A percentile compares a stretch with the other conserved stretches of the same genome.
Evolutionary conservation across 176 grass and related monocot genomes (phyloP).

Genomic region (Oryza australiensis): DNA sequence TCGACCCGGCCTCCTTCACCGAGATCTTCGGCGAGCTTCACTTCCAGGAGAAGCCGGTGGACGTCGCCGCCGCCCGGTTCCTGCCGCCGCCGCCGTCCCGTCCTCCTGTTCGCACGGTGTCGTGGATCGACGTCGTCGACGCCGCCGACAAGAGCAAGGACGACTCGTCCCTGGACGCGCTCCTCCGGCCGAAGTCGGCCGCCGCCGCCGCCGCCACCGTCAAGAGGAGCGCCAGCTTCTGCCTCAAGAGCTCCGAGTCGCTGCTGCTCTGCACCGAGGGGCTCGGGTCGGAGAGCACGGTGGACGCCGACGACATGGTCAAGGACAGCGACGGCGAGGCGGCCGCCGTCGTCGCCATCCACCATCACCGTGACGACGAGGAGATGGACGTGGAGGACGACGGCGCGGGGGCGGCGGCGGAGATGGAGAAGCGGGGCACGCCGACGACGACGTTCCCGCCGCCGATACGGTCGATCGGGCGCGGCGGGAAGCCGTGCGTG

Average conservation of each 20-base stretch:
- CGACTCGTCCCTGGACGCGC: constrained; percentile 51
- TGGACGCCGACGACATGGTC: constrained; percentile 66
- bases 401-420: neutral
- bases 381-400: neutral
- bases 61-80: neutral
- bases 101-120: neutral
- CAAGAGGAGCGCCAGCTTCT: constrained; percentile 60
- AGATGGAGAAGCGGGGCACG: neutral
- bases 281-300: constrained; percentile 79
- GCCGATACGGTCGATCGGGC: constrained; percentile 66
- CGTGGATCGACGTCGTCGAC: constrained; percentile 31
- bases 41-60: constrained; percentile 62
- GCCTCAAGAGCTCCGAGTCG: constrained; percentile 45
- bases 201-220: neutral
- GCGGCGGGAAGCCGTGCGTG: constrained; percentile 58
- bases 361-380: neutral
- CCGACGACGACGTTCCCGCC: constrained; percentile 53
- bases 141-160: constrained; percentile 50
- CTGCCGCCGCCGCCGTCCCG: neutral
- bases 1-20: constrained; percentile 67
- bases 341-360: neutral
- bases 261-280: constrained; percentile 81
- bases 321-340: constrained; percentile 42
- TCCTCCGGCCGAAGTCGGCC: constrained; percentile 34
- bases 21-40: constrained; percentile 98